Base-by-base conservation (phyloP, 495 filamentous ascomycete species). In the Hypoxylon trugodes region DNA sequence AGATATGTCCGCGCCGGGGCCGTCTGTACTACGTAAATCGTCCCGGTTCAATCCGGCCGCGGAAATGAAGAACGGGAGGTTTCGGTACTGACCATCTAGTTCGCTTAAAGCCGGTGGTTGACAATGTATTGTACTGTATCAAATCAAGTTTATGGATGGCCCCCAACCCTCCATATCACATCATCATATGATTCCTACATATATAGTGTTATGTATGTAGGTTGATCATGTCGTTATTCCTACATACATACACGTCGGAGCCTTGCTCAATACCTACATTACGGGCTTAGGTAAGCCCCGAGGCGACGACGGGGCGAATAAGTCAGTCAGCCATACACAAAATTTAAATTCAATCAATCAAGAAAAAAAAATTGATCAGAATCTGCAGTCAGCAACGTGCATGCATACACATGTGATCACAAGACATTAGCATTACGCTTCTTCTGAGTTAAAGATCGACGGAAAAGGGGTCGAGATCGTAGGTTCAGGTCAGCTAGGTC, bases 391-490 rank as follows among this genome's bases (percentile, higher is more conserved):
- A 67, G 64, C 58, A 59, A 59, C 46, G 58, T 67, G 58, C 64
- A 61, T 67, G 64, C 64, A 67, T 67, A 67, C 52, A 52, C 18
- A 41, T 42, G 46, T 49, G 64, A 58, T 67, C 64, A 67, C 64
- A 67, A 61, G 64, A 66, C 64, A 61, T 48, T 43, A 37, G 43
- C 45, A 21, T 61, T 52, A 40, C 45, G 50, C 56, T 35, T 2
- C 49, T 36, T 36, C 30, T 43, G 50, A 41, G 50, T 45, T 24
- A 1, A 47, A 42, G 43, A 56, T 51, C 52, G 58, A 37, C 51
- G 7, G 13, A 33, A 4, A 5, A 12, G 28, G 6, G 24, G 33
- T 53, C 30, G 25, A 53, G 47, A 6, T 32, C 38, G 42, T 16
- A 46, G 12, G 24, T 7, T 21, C 13, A 9, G 43, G 24, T 59